Percentiles rank a stretch among this genome's conserved stretches.
phyloP scores from a whole-genome alignment of 2,329 filamentous ascomycete genomes.

The Calonectria naviculata region DNA sequence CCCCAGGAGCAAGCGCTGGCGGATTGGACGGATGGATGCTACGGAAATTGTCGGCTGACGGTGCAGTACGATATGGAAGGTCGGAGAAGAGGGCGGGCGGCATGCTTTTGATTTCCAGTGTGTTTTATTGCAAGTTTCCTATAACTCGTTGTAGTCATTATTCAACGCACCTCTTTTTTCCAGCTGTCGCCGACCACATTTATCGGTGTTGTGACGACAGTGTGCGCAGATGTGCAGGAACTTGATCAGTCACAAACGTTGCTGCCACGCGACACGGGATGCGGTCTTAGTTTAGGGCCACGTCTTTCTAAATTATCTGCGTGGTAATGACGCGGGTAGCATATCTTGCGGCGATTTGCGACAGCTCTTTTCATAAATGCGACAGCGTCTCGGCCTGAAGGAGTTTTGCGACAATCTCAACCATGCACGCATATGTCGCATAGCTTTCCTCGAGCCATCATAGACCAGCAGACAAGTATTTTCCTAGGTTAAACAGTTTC shows the following conservation, averaged over 20 bases:
- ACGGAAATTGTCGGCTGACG: slow-evolving; percentile 32
- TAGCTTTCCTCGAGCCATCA: neutral
- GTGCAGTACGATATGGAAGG: slow-evolving; percentile 24
- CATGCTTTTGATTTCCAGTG: slow-evolving; percentile 35
- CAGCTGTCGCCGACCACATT: neutral
- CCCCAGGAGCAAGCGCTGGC: slow-evolving; percentile 17
- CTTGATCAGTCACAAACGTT: neutral
- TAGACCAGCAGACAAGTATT: neutral
- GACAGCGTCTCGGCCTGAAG: slow-evolving; percentile 4
- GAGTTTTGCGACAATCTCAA: slow-evolving; percentile 10
- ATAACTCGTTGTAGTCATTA: slow-evolving; percentile 39
- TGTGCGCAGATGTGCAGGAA: neutral
- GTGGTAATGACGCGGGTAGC: neutral
- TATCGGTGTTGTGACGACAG: neutral
- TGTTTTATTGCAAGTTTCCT: slow-evolving; percentile 28
- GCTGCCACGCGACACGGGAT: neutral
- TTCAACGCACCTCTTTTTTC: slow-evolving; percentile 18
- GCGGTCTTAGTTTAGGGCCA: neutral
- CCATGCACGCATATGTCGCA: neutral
- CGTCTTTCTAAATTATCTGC: neutral
- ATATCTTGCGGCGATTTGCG: neutral
- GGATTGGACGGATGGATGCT: slow-evolving; percentile 34
- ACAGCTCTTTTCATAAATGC: slow-evolving; percentile 4
- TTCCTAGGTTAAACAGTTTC: neutral
- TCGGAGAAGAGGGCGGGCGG: slow-evolving; percentile 19